These are phyloP conservation scores for Petrea volubilis DNA, from an alignment of 257 asterid species.

Conservation along the genomic window DNA sequence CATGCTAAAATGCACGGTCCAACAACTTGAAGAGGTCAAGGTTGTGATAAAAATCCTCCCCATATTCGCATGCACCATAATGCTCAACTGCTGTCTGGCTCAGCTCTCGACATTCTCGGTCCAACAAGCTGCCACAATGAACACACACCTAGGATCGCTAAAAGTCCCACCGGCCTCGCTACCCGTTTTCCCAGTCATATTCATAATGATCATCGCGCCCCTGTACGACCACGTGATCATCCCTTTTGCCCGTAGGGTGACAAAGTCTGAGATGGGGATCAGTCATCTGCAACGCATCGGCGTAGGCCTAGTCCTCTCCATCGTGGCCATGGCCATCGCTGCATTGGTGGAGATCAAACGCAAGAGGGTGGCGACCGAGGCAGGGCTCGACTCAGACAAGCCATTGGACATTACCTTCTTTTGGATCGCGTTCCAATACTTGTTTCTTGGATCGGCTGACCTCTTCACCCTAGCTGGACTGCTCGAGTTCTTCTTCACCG, in stretches of 20 bases:
- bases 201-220: slow-evolving; percentile 83
- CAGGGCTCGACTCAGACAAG: slow-evolving; percentile 37
- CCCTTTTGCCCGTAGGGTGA: slow-evolving; percentile 59
- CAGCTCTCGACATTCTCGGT: slow-evolving; percentile 94
- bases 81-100: slow-evolving; percentile 87
- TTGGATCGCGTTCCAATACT: slow-evolving; percentile 85
- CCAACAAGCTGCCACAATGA: slow-evolving; percentile 94
- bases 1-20: slow-evolving; percentile 49
- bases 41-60: slow-evolving; percentile 74
- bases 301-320: slow-evolving; percentile 65
- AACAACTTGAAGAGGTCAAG: slow-evolving; percentile 80
- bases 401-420: slow-evolving; percentile 75
- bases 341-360: slow-evolving; percentile 85
- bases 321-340: slow-evolving; percentile 70
- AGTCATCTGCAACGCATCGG: slow-evolving; percentile 85
- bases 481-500: slow-evolving; percentile 92
- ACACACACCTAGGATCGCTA: slow-evolving; percentile 68
- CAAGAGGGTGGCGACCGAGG: slow-evolving; percentile 41
- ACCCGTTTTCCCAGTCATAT: slow-evolving; percentile 80
- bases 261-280: slow-evolving; percentile 70
- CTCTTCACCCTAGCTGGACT: slow-evolving; percentile 85
- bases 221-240: slow-evolving; percentile 69
- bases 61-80: slow-evolving; percentile 78
- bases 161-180: slow-evolving; percentile 93
- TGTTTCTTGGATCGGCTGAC: slow-evolving; percentile 91